Base-by-base conservation (phyloP, 768 basidiomycete genomes). In the Trichaptum fuscoviolaceum region DNA sequence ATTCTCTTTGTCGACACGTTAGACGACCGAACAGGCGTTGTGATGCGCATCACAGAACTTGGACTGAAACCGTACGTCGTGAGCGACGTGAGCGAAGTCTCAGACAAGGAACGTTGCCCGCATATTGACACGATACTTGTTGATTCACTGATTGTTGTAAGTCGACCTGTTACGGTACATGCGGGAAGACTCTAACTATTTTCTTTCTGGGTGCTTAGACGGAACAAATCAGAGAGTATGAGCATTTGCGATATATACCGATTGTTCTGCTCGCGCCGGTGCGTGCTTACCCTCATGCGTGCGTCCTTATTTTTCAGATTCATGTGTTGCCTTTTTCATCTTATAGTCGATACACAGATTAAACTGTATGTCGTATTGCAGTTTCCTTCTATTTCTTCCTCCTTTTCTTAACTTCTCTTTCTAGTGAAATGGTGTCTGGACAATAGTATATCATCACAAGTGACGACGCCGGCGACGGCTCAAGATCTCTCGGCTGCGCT, bases 71-170 rank as follows among this genome's bases (percentile, higher is more conserved):
- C 93, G 7, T 87, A 88, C 69, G 85, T 93, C 8, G 86, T 91
- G 6, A 88, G 90, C 69, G 84, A 88, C 35, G 87, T 95, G n/a
- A 77, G 79, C n/a, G 90, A 93, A 69, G 90, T 97, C 17, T 81
- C 87, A 58, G 88, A 90, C 71, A 93, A 90, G 79, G 88, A 92
- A 64, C 87, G 84, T 64, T 90, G 88, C 72, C 93, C 92, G 0
- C 89, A 93, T 73, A 91, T 97, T 70, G 96, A 99, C 75, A 95
- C 96, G 7, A 95, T 99, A 69, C 90, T 99, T 59, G 93, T 96
- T 34, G 96, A 99, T 79, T 92, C 93, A 57, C 79, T 96, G 69
- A 82, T 76, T 59, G 87, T 93, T 71, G 95, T 96, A 75, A 71
- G 92, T 83, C 15, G 23, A 24, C 78, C 27, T 52, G 24, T 63